Evolutionary conservation across 2,329 filamentous ascomycete species (phyloP).

Genomic region (Emericellopsis cladophorae): DNA sequence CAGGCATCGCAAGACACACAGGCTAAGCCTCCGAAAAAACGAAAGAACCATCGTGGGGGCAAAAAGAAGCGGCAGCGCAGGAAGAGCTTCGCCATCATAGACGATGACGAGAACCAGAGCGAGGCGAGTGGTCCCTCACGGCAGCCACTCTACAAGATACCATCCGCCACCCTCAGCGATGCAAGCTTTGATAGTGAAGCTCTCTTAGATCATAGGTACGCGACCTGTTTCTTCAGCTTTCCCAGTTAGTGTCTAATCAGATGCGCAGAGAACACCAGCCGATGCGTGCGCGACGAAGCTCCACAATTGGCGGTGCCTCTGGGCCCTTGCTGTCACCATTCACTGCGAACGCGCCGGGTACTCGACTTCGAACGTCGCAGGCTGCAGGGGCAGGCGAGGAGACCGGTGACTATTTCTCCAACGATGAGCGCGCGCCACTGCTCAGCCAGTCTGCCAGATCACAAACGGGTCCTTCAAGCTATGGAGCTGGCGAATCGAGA

Average conservation of each 20-base stretch:
- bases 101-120: slow-evolving; percentile 35
- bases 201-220: slow-evolving; percentile 73
- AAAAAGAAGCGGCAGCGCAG: slow-evolving; percentile 67
- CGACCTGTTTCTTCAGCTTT: background rate
- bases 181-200: slow-evolving; percentile 85
- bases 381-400: slow-evolving; percentile 21
- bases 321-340: slow-evolving; percentile 20
- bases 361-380: slow-evolving; percentile 21
- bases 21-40: slow-evolving; percentile 35
- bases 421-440: slow-evolving; percentile 41
- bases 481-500: slow-evolving; percentile 28
- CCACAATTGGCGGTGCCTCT: slow-evolving; percentile 21
- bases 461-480: slow-evolving; percentile 16
- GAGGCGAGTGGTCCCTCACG: slow-evolving; percentile 13
- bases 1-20: slow-evolving; percentile 4
- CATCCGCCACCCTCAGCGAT: slow-evolving; percentile 53
- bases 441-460: slow-evolving; percentile 25
- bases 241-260: slow-evolving; percentile 2
- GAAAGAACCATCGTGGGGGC: slow-evolving; percentile 60
- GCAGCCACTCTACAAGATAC: slow-evolving; percentile 35
- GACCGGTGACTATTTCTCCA: slow-evolving; percentile 33
- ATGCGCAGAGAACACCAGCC: slow-evolving; percentile 40
- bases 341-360: slow-evolving; percentile 13
- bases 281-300: slow-evolving; percentile 52
- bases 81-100: slow-evolving; percentile 64